Percentiles rank a stretch among this genome's conserved stretches.
phyloP scores from a whole-genome alignment of 179 eudicot genomes.

The Spinacia oleracea region DNA sequence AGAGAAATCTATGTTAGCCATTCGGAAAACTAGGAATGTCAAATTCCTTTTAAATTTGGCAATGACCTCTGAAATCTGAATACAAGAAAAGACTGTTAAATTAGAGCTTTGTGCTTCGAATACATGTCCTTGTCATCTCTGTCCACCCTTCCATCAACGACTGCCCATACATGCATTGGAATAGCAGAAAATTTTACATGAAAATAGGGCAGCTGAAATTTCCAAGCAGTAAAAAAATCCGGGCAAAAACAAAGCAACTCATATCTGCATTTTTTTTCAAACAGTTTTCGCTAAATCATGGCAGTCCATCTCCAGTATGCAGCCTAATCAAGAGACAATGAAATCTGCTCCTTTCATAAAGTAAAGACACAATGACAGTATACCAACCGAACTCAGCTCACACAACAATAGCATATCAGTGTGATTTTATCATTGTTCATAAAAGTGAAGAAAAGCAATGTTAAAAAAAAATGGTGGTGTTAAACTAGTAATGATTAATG shows the following conservation, averaged over 20 bases:
- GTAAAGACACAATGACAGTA: neutral
- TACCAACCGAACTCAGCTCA: neutral
- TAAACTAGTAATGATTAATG: neutral
- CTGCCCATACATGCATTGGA: neutral
- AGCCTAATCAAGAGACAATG: neutral
- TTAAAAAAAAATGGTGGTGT: neutral
- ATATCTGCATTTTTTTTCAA: neutral
- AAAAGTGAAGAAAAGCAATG: neutral
- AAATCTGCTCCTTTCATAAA: neutral
- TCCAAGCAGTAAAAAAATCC: neutral
- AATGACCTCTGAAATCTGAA: neutral
- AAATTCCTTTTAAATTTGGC: neutral
- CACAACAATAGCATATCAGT: neutral
- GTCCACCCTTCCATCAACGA: neutral
- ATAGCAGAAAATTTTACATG: neutral
- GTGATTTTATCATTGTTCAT: neutral
- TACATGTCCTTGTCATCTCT: neutral
- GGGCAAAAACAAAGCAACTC: neutral
- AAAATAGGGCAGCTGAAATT: neutral
- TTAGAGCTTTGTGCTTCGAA: neutral
- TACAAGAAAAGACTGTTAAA: neutral
- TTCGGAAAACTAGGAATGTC: constrained; percentile 2
- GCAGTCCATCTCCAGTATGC: no score
- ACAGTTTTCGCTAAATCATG: neutral
- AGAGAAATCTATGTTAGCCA: neutral